phyloP scores from a whole-genome alignment of 2,329 filamentous ascomycete species.

The Podosphaera xanthii region DNA sequence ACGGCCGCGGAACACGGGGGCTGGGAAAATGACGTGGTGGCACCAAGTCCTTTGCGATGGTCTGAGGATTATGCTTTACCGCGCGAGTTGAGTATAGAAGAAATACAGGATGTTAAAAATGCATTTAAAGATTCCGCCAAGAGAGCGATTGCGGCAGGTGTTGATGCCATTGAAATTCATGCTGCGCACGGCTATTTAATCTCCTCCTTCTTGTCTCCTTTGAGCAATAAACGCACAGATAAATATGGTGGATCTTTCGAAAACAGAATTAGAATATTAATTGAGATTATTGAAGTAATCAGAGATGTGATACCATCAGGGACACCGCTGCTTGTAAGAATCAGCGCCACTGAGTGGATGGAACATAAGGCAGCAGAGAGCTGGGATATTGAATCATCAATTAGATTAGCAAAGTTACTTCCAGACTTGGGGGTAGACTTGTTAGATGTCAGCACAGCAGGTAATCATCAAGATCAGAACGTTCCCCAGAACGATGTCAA shows the following conservation, averaged over 20 bases:
- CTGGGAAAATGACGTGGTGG: slow-evolving; percentile 33
- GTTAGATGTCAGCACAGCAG: slow-evolving; percentile 60
- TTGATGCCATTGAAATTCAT: slow-evolving; percentile 41
- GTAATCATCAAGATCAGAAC: slow-evolving; percentile 35
- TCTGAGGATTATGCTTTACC: slow-evolving; percentile 36
- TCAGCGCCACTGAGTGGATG: slow-evolving; percentile 40
- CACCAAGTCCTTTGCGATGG: slow-evolving; percentile 31
- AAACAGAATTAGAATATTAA: slow-evolving; percentile 34
- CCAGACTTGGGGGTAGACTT: slow-evolving; percentile 57
- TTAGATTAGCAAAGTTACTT: slow-evolving; percentile 44
- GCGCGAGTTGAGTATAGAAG: slow-evolving; percentile 6
- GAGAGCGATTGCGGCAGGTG: slow-evolving; percentile 23
- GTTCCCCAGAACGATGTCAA: slow-evolving; percentile 25
- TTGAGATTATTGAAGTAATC: slow-evolving; percentile 28
- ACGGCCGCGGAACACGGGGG: slow-evolving; percentile 28
- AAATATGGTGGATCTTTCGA: slow-evolving; percentile 41
- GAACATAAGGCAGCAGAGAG: slow-evolving; percentile 16
- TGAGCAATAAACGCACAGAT: slow-evolving; percentile 37
- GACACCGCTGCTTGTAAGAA: slow-evolving; percentile 33
- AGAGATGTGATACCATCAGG: slow-evolving; percentile 27
- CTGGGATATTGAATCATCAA: slow-evolving; percentile 16
- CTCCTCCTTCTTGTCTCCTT: slow-evolving; percentile 38
- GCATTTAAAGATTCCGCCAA: slow-evolving; percentile 18
- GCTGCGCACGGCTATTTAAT: slow-evolving; percentile 44
- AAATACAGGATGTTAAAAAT: slow-evolving; percentile 17